Base-by-base conservation (phyloP, 331 rosid species). In the Malus hybrid region DNA sequence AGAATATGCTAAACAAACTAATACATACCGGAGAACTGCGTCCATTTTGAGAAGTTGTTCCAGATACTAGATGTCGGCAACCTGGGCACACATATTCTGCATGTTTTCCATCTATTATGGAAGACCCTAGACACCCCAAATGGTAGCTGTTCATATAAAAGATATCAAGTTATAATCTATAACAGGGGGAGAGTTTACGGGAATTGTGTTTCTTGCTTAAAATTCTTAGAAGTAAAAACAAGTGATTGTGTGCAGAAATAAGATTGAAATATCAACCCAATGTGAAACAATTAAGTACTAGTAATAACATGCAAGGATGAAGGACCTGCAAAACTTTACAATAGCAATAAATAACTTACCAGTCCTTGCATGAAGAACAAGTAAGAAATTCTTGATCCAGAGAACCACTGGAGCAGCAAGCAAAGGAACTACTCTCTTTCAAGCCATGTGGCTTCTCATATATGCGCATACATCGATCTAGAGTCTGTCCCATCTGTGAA, bases 291-390 rank as follows among this genome's bases (percentile, higher is more conserved):
- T 28, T 6, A 30, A 73, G 69, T 73, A 6, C 68, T 3, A 15
- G 10, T 36, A 39, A 24, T 6, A 72, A 60, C n/a, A 61, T 15
- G 29, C 7, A 62, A 44, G 64, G 19, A 30, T 26, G n/a, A 44
- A 44, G 52, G 33, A 26, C 70, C 48, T 28, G 22, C 11, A n/a
- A 46, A 57, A 44, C 16, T 58, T 58, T 52, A 63, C 77, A 77
- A 82, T 39, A 63, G 73, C 53, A 75, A 79, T 28, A 81, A 81
- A 77, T 83, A 75, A 73, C 75, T 80, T 92, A 92, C 97, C 99
- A 61, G 84, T 87, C 87, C 88, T 85, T 83, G 86, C 99, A 94
- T 53, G 82, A 76, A 62, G 92, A 87, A 80, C 97, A 94, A 77
- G 86, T 71, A 80, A 88, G 82, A 75, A 80, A 76, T 53, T 82